These are phyloP conservation scores for Fusarium sp. DNA, from an alignment of 2,329 filamentous ascomycete genomes.

Conservation along the genomic window DNA sequence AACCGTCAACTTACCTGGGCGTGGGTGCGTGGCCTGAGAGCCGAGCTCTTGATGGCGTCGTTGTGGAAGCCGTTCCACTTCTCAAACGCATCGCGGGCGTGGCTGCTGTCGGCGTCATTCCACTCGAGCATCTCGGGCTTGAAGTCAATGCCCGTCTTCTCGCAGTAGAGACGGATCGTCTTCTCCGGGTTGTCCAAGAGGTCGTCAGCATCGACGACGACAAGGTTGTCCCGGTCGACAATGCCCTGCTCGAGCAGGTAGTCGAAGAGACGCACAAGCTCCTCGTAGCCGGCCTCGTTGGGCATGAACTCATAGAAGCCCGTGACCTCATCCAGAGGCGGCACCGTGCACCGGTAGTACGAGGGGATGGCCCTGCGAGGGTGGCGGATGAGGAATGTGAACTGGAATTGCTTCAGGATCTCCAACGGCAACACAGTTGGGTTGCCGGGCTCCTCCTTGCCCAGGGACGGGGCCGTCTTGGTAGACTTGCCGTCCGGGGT, in stretches of 20 bases:
- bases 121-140: constrained; percentile 85
- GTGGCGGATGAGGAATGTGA: constrained; percentile 96
- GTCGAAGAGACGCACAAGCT: constrained; percentile 90
- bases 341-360: constrained; percentile 94
- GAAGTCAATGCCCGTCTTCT: constrained; percentile 84
- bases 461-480: constrained; percentile 84
- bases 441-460: constrained; percentile 78
- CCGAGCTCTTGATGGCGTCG: constrained; percentile 88
- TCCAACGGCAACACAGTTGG: constrained; percentile 87
- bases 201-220: constrained; percentile 94
- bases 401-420: constrained; percentile 86
- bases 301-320: constrained; percentile 91
- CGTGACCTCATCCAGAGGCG: constrained; percentile 85
- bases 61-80: constrained; percentile 99
- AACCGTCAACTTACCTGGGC: constrained; percentile 67
- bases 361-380: constrained; percentile 93
- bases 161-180: constrained; percentile 85
- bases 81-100: constrained; percentile 84
- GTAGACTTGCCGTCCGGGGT: constrained; percentile 80
- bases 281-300: constrained; percentile 89
- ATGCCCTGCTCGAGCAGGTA: constrained; percentile 80
- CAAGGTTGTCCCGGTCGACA: constrained; percentile 82
- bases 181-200: constrained; percentile 87
- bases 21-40: constrained; percentile 79
- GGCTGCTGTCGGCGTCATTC: constrained; percentile 82